Percentiles rank a stretch among this genome's conserved stretches.
phyloP scores from a whole-genome alignment of 306 rosid species.

The Cucurbita pepo region DNA sequence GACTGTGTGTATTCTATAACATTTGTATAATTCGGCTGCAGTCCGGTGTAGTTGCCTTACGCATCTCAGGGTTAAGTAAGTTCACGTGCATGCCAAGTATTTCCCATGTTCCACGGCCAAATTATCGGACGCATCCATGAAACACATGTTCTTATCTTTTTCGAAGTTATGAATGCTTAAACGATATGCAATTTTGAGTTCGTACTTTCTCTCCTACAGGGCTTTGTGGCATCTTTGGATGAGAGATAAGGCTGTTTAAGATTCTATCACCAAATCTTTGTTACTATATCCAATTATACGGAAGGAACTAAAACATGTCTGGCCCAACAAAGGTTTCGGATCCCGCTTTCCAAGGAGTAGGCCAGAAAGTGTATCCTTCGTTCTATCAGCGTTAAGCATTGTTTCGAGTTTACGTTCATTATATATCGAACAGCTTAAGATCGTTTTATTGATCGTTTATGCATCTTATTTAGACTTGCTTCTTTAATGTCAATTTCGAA shows the following conservation, averaged over 20 bases:
- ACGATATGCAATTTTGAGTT: not conserved
- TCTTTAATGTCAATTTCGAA: conserved; percentile 10
- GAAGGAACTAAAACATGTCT: conserved; percentile 15
- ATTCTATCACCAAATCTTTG: not conserved
- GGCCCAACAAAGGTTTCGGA: conserved; percentile 69
- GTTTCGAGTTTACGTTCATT: not conserved
- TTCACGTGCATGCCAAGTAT: not conserved
- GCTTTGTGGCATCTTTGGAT: not conserved
- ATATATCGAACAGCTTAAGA: not conserved
- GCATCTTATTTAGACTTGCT: not conserved
- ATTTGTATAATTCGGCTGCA: not conserved
- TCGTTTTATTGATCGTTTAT: not conserved
- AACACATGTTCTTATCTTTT: not conserved
- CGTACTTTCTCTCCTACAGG: not conserved
- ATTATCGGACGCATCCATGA: not conserved
- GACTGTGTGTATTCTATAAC: not conserved
- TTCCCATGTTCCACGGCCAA: not conserved
- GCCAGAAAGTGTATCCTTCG: conserved; percentile 90
- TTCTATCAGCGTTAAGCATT: conserved; percentile 2
- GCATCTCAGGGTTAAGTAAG: not conserved
- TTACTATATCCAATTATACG: not conserved
- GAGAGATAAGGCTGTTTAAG: not conserved
- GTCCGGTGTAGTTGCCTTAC: not conserved
- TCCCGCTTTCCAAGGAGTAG: conserved; percentile 96
- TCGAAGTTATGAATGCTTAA: not conserved